Percentiles rank a stretch among this genome's conserved stretches.
phyloP scores from a whole-genome alignment of 768 basidiomycete species.

The Lentinus brumalis region DNA sequence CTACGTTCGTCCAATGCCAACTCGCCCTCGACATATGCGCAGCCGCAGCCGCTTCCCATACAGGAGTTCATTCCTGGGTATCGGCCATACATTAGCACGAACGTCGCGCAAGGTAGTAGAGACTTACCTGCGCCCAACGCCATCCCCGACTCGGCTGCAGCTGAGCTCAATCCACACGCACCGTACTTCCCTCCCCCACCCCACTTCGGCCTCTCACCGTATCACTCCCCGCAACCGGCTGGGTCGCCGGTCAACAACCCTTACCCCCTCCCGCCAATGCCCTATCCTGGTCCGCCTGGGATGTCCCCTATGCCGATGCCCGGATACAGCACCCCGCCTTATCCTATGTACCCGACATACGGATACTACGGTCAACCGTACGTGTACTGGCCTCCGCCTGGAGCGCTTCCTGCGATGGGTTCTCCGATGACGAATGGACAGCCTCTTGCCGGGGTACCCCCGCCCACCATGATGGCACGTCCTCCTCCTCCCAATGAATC shows the following conservation, averaged over 20 bases:
- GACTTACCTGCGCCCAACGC: slow-evolving; percentile 1
- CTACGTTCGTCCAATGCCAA: slow-evolving; percentile 21
- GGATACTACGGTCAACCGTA: slow-evolving; percentile 39
- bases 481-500: slow-evolving; percentile 37
- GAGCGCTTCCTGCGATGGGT: not conserved
- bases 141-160: slow-evolving; percentile 5
- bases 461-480: slow-evolving; percentile 33
- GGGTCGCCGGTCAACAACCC: slow-evolving; percentile 20
- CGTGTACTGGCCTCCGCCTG: slow-evolving; percentile 36
- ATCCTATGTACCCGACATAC: slow-evolving; percentile 38
- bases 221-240: slow-evolving; percentile 23
- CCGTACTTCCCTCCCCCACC: slow-evolving; percentile 14
- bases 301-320: slow-evolving; percentile 20
- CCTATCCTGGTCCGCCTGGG: slow-evolving; percentile 20
- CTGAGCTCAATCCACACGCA: slow-evolving; percentile 2
- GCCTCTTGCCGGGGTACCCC: slow-evolving; percentile 25
- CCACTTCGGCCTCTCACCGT: slow-evolving; percentile 16
- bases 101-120: not conserved
- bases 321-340: slow-evolving; percentile 36
- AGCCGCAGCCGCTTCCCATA: slow-evolving; percentile 17
- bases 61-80: slow-evolving; percentile 13
- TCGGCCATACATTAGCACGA: slow-evolving; percentile 9
- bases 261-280: slow-evolving; percentile 21
- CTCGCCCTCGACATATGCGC: slow-evolving; percentile 18
- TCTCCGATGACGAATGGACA: slow-evolving; percentile 7